Evolutionary conservation across 495 filamentous ascomycete species (phyloP).

Genomic region (Podospora bellae-mahoneyi): DNA sequence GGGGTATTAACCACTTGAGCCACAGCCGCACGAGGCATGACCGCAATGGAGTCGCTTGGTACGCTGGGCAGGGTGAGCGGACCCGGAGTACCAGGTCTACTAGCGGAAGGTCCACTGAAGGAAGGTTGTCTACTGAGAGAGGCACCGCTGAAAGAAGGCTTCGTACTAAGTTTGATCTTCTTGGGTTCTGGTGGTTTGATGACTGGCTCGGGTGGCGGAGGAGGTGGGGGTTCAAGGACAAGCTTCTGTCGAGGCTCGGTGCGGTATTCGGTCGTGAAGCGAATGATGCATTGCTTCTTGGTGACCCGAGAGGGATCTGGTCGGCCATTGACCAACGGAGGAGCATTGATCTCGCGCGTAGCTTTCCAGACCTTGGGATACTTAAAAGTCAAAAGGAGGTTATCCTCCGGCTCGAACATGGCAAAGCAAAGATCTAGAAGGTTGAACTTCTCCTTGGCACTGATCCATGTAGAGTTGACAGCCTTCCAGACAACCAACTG

Average conservation of each 20-base stretch:
- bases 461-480: slow-evolving; percentile 62
- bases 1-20: slow-evolving; percentile 7
- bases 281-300: slow-evolving; percentile 31
- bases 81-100: slow-evolving; percentile 17
- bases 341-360: slow-evolving; percentile 39
- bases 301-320: not conserved
- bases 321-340: not conserved
- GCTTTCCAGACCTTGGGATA: slow-evolving; percentile 71
- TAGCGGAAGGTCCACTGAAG: slow-evolving; percentile 22
- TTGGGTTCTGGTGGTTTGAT: slow-evolving; percentile 32
- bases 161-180: slow-evolving; percentile 33
- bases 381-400: slow-evolving; percentile 59
- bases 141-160: slow-evolving; percentile 26
- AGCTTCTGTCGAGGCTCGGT: slow-evolving; percentile 31
- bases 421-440: slow-evolving; percentile 72
- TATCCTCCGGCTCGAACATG: slow-evolving; percentile 65
- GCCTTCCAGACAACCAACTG: slow-evolving; percentile 75
- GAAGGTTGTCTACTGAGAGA: slow-evolving; percentile 21
- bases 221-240: slow-evolving; percentile 18
- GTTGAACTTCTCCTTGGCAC: slow-evolving; percentile 68
- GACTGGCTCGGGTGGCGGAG: slow-evolving; percentile 24
- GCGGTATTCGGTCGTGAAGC: slow-evolving; percentile 35
- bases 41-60: slow-evolving; percentile 29
- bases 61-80: slow-evolving; percentile 16
- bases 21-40: slow-evolving; percentile 19